Evolutionary conservation across 202 grass and related monocot genomes (phyloP).

Genomic region (Brachypodium distachyon): DNA sequence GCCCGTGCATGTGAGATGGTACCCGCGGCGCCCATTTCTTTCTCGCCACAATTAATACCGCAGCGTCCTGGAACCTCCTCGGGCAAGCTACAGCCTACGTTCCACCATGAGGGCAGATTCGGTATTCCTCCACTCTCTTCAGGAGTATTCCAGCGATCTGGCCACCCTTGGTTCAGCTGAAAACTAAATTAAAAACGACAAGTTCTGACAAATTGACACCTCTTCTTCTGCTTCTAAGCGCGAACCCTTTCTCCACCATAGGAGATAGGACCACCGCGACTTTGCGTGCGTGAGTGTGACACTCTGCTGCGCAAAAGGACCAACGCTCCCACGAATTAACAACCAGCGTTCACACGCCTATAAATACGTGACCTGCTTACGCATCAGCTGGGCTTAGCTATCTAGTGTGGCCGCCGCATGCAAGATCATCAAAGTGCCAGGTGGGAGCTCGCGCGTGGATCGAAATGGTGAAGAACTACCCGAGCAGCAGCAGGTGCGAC

Average conservation of each 20-base stretch:
- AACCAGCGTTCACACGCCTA: background rate
- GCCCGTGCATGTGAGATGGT: conserved; percentile 19
- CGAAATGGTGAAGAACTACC: conserved; percentile 30
- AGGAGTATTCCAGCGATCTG: too few relatives aligned
- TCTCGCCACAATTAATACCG: background rate
- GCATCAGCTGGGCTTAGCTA: too few relatives aligned
- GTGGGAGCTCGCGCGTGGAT: too few relatives aligned
- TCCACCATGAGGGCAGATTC: background rate
- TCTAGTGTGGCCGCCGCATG: background rate
- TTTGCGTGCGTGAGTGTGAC: conserved; percentile 15
- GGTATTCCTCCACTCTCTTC: too few relatives aligned
- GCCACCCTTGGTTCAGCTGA: background rate
- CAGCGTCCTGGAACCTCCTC: background rate
- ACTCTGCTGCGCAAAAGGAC: too few relatives aligned
- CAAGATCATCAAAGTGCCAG: too few relatives aligned
- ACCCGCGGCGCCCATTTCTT: background rate
- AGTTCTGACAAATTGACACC: conserved; percentile 5
- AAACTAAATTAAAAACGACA: background rate
- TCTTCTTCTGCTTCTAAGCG: conserved; percentile 17
- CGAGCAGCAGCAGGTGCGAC: conserved; percentile 3
- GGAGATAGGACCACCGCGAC: background rate
- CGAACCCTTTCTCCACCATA: conserved; percentile 30
- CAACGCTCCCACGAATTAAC: background rate
- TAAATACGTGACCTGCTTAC: background rate
- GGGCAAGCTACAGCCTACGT: background rate